These are phyloP conservation scores for Cryomyces antarcticus DNA, from an alignment of 495 filamentous ascomycete genomes.

Conservation along the genomic window DNA sequence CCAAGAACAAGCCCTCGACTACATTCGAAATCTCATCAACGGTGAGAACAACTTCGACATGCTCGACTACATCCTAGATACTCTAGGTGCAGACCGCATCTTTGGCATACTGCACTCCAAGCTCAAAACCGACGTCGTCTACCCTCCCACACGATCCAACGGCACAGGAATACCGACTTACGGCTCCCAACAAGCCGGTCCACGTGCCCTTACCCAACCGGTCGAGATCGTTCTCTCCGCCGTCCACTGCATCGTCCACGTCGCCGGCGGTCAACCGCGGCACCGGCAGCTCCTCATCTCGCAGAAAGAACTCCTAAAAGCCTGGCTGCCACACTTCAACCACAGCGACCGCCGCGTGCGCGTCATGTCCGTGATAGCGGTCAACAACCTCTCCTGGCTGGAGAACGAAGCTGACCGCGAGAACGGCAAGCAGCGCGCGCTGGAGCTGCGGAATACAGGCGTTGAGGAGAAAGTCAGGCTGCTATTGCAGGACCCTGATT, in stretches of 20 bases:
- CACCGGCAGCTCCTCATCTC: conserved; percentile 59
- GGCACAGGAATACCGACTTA: background rate
- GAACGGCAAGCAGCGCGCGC: conserved; percentile 40
- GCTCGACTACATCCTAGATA: conserved; percentile 62
- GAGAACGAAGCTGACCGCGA: conserved; percentile 47
- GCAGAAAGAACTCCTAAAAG: conserved; percentile 33
- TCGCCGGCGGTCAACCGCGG: conserved; percentile 55
- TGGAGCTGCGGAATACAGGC: conserved; percentile 33
- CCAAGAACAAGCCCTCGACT: conserved; percentile 75
- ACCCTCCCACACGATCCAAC: background rate
- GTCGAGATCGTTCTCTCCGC: conserved; percentile 55
- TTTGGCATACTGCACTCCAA: conserved; percentile 61
- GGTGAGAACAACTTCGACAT: conserved; percentile 42
- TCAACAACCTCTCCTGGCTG: conserved; percentile 63
- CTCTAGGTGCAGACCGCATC: conserved; percentile 52
- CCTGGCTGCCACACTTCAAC: conserved; percentile 34
- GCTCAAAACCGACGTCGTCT: conserved; percentile 18
- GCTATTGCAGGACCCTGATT: conserved; percentile 51
- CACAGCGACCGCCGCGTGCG: conserved; percentile 53
- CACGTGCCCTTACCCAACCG: conserved; percentile 3
- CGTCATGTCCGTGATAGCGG: conserved; percentile 53
- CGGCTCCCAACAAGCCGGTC: background rate
- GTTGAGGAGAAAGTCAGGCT: conserved; percentile 28
- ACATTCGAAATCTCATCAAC: conserved; percentile 76
- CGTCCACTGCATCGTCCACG: conserved; percentile 60